Conservation (phyloP, 2,329 filamentous ascomycete species). For the Cadophora luteo-olivacea region DNA sequence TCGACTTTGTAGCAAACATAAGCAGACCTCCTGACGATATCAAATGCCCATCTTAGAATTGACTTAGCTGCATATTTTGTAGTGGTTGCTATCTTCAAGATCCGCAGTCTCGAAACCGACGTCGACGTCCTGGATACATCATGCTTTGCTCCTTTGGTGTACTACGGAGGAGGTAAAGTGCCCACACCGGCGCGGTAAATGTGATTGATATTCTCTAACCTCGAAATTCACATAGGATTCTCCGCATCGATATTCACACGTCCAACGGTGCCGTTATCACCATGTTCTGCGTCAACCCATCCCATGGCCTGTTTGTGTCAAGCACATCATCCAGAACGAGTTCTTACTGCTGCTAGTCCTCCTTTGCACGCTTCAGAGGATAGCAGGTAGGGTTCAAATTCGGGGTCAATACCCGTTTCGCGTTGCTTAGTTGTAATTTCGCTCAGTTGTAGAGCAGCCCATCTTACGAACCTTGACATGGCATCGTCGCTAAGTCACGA, state of each 20-base stretch:
- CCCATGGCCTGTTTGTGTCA: slow-evolving; percentile 18
- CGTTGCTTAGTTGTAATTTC: too few species aligned
- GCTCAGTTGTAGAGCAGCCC: too few species aligned
- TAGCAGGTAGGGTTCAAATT: slow-evolving; percentile 1
- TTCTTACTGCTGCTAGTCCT: slow-evolving; percentile 14
- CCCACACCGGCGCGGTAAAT: not conserved
- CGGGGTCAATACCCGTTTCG: too few species aligned
- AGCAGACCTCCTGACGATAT: not conserved
- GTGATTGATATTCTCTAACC: not conserved
- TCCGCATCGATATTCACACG: slow-evolving; percentile 22
- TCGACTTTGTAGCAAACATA: not conserved
- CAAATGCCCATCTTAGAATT: not conserved
- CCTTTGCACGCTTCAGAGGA: slow-evolving; percentile 1
- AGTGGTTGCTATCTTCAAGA: slow-evolving; percentile 2
- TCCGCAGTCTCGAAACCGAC: slow-evolving; percentile 4
- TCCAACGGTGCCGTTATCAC: slow-evolving; percentile 17
- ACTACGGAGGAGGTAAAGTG: not conserved
- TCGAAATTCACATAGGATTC: not conserved
- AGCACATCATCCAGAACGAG: not conserved
- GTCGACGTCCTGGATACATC: not conserved
- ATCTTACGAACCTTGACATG: too few species aligned
- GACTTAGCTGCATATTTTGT: not conserved
- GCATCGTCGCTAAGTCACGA: too few species aligned
- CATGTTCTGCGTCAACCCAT: slow-evolving; percentile 15
- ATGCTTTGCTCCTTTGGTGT: not conserved